Evolutionary conservation across 495 filamentous ascomycete species (phyloP).

Genomic region (Parathielavia hyrcaniae): DNA sequence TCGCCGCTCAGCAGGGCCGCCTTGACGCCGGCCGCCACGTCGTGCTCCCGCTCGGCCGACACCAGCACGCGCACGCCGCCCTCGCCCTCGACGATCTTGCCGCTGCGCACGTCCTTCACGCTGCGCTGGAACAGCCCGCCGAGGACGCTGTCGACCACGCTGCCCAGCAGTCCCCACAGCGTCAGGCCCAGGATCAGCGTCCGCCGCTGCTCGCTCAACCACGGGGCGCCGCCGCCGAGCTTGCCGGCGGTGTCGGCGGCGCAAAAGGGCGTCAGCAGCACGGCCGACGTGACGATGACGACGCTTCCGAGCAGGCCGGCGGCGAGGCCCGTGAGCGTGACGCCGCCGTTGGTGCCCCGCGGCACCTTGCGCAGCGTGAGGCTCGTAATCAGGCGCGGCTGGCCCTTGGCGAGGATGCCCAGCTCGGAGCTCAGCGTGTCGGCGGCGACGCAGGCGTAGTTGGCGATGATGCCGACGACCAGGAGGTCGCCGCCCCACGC

Average conservation of each 20-base stretch:
- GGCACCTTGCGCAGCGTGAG: conserved; percentile 68
- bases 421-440: conserved; percentile 96
- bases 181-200: conserved; percentile 56
- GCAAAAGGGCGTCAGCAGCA: conserved; percentile 67
- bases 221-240: conserved; percentile 38
- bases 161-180: conserved; percentile 67
- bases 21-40: conserved; percentile 33
- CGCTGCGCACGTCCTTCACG: conserved; percentile 73
- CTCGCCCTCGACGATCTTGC: conserved; percentile 82
- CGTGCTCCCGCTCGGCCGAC: conserved; percentile 18
- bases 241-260: conserved; percentile 28
- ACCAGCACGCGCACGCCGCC: conserved; percentile 70
- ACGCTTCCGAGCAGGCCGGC: conserved; percentile 73
- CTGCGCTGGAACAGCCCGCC: conserved; percentile 82
- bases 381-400: conserved; percentile 82
- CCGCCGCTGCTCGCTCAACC: conserved; percentile 45
- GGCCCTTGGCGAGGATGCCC: conserved; percentile 72
- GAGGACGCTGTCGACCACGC: conserved; percentile 76
- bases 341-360: conserved; percentile 86
- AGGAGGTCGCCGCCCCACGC: conserved; percentile 51
- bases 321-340: conserved; percentile 63
- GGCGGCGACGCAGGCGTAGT: conserved; percentile 86
- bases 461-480: conserved; percentile 53
- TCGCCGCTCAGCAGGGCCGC: conserved; percentile 32
- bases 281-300: conserved; percentile 59